Evolutionary conservation across 164 flowering plant genomes (phyloP).

Genomic region (Sextonia rubra): DNA sequence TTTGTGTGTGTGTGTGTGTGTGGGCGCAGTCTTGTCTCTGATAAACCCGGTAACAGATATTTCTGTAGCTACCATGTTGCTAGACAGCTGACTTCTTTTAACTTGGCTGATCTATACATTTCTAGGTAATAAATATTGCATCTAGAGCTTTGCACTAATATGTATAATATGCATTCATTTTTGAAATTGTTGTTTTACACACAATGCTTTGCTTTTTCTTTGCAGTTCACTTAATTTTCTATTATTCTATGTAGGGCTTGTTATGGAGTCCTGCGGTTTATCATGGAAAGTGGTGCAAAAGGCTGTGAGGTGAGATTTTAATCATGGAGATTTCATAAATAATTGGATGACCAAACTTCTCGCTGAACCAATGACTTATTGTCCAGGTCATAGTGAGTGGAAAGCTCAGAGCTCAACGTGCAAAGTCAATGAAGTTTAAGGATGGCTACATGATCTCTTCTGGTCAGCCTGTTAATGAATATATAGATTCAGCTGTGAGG

Average conservation of each 20-base stretch:
- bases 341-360: neutral
- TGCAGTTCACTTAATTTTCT: neutral
- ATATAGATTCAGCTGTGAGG: conserved; percentile 28
- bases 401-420: conserved; percentile 32
- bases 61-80: too few species aligned
- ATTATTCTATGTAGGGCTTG: conserved; percentile 24
- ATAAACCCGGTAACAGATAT: too few species aligned
- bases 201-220: neutral
- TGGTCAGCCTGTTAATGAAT: conserved; percentile 32
- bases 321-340: neutral
- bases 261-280: conserved; percentile 35
- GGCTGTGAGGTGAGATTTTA: conserved; percentile 29
- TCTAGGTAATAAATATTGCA: too few species aligned
- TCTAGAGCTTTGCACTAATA: neutral
- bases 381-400: conserved; percentile 30
- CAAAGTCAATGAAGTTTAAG: conserved; percentile 30
- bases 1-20: too few species aligned
- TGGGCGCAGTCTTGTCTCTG: too few species aligned
- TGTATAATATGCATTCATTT: neutral
- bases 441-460: conserved; percentile 36
- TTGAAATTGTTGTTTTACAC: neutral
- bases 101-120: too few species aligned
- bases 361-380: neutral
- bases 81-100: too few species aligned
- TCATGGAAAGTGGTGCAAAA: conserved; percentile 41